These are phyloP conservation scores for Quillaja saponaria DNA, from an alignment of 306 rosid species.

Conservation along the genomic window DNA sequence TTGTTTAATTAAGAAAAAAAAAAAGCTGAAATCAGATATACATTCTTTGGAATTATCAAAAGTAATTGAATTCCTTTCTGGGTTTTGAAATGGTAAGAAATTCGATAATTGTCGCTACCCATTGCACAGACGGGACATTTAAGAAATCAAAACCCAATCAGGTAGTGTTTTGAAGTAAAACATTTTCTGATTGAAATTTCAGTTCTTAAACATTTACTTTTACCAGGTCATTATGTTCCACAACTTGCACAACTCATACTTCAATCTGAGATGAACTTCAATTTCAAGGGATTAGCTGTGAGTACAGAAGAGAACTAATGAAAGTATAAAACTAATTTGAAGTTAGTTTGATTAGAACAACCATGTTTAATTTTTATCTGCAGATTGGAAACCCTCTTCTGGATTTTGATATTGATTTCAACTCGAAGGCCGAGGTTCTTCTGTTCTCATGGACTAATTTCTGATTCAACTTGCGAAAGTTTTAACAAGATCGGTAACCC, in stretches of 20 bases:
- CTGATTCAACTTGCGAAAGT: conserved; percentile 49
- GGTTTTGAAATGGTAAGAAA: conserved; percentile 54
- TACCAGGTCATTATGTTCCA: conserved; percentile 75
- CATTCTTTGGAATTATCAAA: too few relatives aligned
- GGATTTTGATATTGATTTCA: conserved; percentile 61
- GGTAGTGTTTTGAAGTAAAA: not conserved
- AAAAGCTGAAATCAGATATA: too few relatives aligned
- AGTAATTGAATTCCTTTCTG: conserved; percentile 13
- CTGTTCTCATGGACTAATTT: conserved; percentile 74
- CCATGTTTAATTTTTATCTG: not conserved
- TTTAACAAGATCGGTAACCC: conserved; percentile 48
- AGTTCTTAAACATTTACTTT: conserved; percentile 2
- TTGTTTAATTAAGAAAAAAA: too few relatives aligned
- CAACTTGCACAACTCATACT: conserved; percentile 70
- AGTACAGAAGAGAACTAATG: conserved; percentile 21
- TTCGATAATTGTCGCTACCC: too few relatives aligned
- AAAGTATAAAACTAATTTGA: not conserved
- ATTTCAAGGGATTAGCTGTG: conserved; percentile 76
- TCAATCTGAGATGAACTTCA: conserved; percentile 41
- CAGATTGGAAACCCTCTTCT: conserved; percentile 79
- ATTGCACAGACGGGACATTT: too few relatives aligned
- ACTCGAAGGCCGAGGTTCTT: conserved; percentile 53
- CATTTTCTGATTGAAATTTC: not conserved
- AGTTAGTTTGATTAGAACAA: too few relatives aligned
- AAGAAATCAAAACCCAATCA: too few relatives aligned